Percentiles rank a stretch among this genome's conserved stretches.
Evolutionary conservation across 805 yeast species (phyloP).

Genomic region (Tetrapisispora fleetii): DNA sequence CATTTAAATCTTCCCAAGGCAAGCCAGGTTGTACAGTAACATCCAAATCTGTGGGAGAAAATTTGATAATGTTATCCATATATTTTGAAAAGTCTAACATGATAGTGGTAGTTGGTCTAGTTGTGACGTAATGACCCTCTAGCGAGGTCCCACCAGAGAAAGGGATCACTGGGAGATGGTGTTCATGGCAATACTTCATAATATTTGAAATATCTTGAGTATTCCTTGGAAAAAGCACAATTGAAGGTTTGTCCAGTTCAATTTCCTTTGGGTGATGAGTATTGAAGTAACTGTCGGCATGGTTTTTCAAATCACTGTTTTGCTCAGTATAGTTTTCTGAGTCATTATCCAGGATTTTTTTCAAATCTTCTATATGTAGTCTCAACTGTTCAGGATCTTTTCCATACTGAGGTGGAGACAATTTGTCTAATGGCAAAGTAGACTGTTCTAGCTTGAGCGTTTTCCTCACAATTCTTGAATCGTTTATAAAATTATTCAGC

Average conservation of each 20-base stretch:
- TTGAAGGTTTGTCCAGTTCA: conserved; percentile 47
- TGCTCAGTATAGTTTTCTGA: conserved; percentile 25
- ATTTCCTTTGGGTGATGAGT: conserved; percentile 46
- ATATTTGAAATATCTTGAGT: conserved; percentile 60
- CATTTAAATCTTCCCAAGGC: conserved; percentile 65
- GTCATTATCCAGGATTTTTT: conserved; percentile 31
- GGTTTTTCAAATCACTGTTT: conserved; percentile 37
- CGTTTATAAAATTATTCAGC: not conserved
- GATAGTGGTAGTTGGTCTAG: conserved; percentile 56
- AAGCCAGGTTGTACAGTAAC: conserved; percentile 69
- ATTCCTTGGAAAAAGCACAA: conserved; percentile 51
- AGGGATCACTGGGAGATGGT: conserved; percentile 64
- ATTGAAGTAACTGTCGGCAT: conserved; percentile 50
- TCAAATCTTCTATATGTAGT: conserved; percentile 36
- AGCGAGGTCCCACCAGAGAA: conserved; percentile 70
- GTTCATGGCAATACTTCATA: conserved; percentile 50
- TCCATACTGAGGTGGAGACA: conserved; percentile 19
- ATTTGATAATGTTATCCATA: conserved; percentile 46
- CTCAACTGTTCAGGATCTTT: conserved; percentile 33
- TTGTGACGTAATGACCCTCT: conserved; percentile 73
- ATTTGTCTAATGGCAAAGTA: conserved; percentile 13
- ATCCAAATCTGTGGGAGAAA: conserved; percentile 60
- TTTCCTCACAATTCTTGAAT: not conserved
- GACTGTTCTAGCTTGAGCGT: conserved; percentile 3
- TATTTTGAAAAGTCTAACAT: conserved; percentile 45